Evolutionary conservation across 495 filamentous ascomycete species (phyloP).

Genomic region (Annulohypoxylon nitens): DNA sequence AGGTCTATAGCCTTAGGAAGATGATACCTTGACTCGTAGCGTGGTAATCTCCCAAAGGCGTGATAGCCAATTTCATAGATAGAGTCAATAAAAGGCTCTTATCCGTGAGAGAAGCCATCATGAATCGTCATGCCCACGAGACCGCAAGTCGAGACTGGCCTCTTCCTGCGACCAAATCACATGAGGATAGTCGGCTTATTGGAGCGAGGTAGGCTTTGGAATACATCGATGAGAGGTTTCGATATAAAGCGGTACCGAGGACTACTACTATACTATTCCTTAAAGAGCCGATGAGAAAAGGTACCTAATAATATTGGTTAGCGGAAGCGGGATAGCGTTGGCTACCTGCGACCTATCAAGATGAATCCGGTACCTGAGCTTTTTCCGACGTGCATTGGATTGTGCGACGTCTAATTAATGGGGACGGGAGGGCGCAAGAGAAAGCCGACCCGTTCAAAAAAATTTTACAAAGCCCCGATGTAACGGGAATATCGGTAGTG

Average conservation of each 20-base stretch:
- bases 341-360: constrained; percentile 25
- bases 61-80: neutral
- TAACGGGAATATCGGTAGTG: constrained; percentile 41
- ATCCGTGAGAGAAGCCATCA: neutral
- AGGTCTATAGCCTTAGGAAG: constrained; percentile 2
- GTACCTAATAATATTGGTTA: constrained; percentile 28
- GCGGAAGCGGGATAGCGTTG: constrained; percentile 21
- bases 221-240: neutral
- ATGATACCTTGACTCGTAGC: neutral
- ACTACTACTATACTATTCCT: constrained; percentile 10
- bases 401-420: constrained; percentile 21
- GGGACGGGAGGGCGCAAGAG: constrained; percentile 23
- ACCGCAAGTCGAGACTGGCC: neutral
- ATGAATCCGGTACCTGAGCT: constrained; percentile 13
- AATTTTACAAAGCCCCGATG: constrained; percentile 36
- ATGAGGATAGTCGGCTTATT: constrained; percentile 7
- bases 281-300: constrained; percentile 17
- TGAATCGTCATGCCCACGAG: constrained; percentile 5
- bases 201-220: constrained; percentile 12
- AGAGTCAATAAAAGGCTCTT: neutral
- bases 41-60: neutral
- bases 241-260: neutral
- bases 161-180: constrained; percentile 21
- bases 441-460: constrained; percentile 23
- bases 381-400: constrained; percentile 27